Conservation (phyloP, 306 rosid genomes). For the Lathyrus oleraceus region DNA sequence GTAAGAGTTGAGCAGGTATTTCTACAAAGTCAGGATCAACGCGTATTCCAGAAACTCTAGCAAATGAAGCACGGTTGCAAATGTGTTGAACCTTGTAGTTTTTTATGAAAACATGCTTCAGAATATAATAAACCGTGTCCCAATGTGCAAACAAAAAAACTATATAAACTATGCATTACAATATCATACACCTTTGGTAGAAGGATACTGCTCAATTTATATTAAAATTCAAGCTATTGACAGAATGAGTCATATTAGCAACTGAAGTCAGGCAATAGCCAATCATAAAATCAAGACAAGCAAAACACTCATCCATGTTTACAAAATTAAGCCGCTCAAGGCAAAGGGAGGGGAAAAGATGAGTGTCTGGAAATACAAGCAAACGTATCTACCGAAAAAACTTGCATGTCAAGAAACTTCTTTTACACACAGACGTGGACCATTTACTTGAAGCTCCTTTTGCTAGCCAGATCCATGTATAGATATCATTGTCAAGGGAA, state of each 20-base stretch:
- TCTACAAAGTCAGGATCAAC: conserved; percentile 95
- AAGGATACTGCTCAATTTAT: conserved; percentile 18
- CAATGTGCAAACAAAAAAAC: conserved; percentile 27
- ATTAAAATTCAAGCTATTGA: conserved; percentile 20
- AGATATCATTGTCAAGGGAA: conserved; percentile 14
- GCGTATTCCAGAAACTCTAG: conserved; percentile 85
- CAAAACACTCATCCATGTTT: not conserved
- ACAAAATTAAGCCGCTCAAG: not conserved
- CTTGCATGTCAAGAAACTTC: conserved; percentile 6
- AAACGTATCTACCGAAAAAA: not conserved
- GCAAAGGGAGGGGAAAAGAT: not conserved
- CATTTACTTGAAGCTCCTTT: not conserved
- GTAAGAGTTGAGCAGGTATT: conserved; percentile 83
- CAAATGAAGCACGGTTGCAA: conserved; percentile 84
- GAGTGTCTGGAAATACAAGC: not conserved
- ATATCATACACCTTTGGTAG: not conserved
- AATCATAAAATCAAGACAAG: conserved; percentile 19
- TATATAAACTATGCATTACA: conserved; percentile 11
- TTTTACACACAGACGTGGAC: not conserved
- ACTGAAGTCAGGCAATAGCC: not conserved
- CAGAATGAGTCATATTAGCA: conserved; percentile 2
- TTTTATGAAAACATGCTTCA: conserved; percentile 21
- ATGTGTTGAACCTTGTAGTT: conserved; percentile 84
- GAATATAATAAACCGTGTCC: conserved; percentile 16
- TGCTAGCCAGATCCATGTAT: not conserved